A percentile compares a stretch with the other conserved stretches of the same genome.
phyloP scores from a whole-genome alignment of 768 basidiomycete genomes.

The Mrakia frigida region DNA sequence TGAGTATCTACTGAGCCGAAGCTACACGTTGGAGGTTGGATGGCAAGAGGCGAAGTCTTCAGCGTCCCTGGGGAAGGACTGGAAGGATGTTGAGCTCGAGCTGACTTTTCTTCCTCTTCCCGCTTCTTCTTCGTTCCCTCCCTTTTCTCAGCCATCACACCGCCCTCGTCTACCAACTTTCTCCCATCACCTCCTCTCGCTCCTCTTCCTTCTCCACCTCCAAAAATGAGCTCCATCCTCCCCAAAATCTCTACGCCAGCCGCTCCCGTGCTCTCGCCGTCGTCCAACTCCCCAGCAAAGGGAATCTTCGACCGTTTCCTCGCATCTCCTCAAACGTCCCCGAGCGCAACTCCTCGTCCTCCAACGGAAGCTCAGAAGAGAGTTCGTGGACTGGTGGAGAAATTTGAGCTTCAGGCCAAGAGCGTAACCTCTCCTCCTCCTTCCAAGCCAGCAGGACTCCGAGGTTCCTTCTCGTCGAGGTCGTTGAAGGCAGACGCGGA shows the following conservation, averaged over 20 bases:
- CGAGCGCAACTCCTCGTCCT: background rate
- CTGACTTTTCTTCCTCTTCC: background rate
- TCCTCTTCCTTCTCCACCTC: background rate
- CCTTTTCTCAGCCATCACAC: background rate
- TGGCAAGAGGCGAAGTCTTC: background rate
- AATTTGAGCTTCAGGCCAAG: slow-evolving; percentile 7
- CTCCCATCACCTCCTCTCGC: background rate
- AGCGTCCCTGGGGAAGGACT: background rate
- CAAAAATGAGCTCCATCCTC: slow-evolving; percentile 7
- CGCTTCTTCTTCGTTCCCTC: background rate
- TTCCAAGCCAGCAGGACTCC: background rate
- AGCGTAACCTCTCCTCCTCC: background rate
- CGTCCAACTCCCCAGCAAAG: slow-evolving; percentile 8
- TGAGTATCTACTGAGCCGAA: background rate
- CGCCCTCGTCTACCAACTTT: background rate
- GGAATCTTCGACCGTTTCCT: slow-evolving; percentile 17
- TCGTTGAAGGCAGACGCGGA: background rate
- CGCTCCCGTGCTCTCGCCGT: background rate
- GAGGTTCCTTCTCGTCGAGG: slow-evolving; percentile 3
- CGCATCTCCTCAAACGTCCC: background rate
- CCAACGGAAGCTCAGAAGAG: background rate
- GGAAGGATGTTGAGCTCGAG: background rate
- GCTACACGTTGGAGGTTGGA: background rate
- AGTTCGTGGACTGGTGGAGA: background rate
- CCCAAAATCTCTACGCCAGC: background rate